These are phyloP conservation scores for Canariomyces notabilis DNA, from an alignment of 2,329 filamentous ascomycete species.

Conservation along the genomic window DNA sequence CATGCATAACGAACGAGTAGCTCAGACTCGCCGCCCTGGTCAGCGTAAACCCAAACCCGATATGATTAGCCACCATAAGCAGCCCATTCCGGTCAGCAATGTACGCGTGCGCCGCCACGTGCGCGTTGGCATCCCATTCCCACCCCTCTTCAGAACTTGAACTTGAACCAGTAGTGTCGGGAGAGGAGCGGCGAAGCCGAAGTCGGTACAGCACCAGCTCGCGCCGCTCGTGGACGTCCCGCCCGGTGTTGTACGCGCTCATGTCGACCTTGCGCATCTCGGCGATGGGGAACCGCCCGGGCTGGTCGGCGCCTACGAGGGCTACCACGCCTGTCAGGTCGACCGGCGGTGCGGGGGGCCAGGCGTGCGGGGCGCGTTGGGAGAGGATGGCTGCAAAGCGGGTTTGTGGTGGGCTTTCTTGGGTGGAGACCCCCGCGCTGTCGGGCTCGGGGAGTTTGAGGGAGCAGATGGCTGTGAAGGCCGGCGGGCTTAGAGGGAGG, in stretches of 20 bases:
- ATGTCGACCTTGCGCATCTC: slow-evolving; percentile 54
- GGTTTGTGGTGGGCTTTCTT: slow-evolving; percentile 38
- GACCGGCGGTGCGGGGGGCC: slow-evolving; percentile 42
- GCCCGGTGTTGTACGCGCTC: slow-evolving; percentile 38
- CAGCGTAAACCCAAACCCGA: slow-evolving; percentile 41
- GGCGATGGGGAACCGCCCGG: slow-evolving; percentile 44
- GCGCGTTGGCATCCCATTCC: slow-evolving; percentile 35
- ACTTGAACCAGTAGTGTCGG: too few relatives aligned
- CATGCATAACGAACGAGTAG: slow-evolving; percentile 50
- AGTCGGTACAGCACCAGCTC: slow-evolving; percentile 48
- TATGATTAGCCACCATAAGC: slow-evolving; percentile 46
- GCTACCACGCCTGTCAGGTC: slow-evolving; percentile 40
- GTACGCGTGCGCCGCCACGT: slow-evolving; percentile 46
- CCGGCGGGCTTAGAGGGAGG: slow-evolving; percentile 37
- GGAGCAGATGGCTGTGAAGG: slow-evolving; percentile 48
- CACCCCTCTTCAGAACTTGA: slow-evolving; percentile 25
- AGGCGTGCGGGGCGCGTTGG: slow-evolving; percentile 34
- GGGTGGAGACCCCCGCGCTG: slow-evolving; percentile 33
- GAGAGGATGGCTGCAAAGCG: slow-evolving; percentile 40
- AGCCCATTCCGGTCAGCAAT: slow-evolving; percentile 51
- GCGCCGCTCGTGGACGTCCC: slow-evolving; percentile 39
- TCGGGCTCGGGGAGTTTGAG: slow-evolving; percentile 41
- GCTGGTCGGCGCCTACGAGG: slow-evolving; percentile 33
- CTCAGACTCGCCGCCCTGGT: slow-evolving; percentile 43
- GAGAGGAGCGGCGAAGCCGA: too few relatives aligned